Base-by-base conservation (phyloP, 1,139 yeast species). In the Torulaspora pretoriensis region DNA sequence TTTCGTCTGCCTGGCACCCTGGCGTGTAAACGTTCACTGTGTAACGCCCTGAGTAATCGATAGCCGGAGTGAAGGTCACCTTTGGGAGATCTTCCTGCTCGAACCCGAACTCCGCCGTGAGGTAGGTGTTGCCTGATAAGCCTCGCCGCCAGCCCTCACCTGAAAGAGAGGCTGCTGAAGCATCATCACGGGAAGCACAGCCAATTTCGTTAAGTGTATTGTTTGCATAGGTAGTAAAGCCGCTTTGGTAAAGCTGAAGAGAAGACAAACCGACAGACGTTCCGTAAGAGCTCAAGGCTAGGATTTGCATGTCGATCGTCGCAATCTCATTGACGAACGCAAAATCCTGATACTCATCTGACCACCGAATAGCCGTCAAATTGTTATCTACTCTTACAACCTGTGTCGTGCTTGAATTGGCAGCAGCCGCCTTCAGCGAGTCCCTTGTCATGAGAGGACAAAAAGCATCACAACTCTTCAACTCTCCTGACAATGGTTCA, bases 1-100 rank as follows among this genome's bases (percentile, higher is more conserved):
- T 75, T 36, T 71, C 68, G 60, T 87, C 96, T 8, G 60, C 65
- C 2, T 68, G 50, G 67, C 99, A 92, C 0, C 98, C 97, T 0
- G 97, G 97, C 0, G 98, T 92, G 54, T 77, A 80, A 47, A 90
- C 57, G 43, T 80, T 70, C 27, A 92, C 71, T 0, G 88, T 72
- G 63, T 88, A 92, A 51, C 80, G 73, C 8, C 97, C 97, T 0
- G 87, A 71, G 50, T 79, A 75, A 0, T 87, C 72, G 17, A 89
- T 75, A 51, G 84, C 81, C 7, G 96, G 92, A 50, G 73, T 72
- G 59, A 83, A 81, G 1, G 74, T 69, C 10, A 87, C 81, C 24
- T 68, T 58, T 4, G 71, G 68, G 3, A 63, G 37, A 2, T 67
- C 58, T 34, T 64, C 68, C 8, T 47, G 40, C 31, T 67, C 41